Base-by-base conservation (phyloP, 202 grass and related monocot genomes). In the Dendrocalamus latiflorus region DNA sequence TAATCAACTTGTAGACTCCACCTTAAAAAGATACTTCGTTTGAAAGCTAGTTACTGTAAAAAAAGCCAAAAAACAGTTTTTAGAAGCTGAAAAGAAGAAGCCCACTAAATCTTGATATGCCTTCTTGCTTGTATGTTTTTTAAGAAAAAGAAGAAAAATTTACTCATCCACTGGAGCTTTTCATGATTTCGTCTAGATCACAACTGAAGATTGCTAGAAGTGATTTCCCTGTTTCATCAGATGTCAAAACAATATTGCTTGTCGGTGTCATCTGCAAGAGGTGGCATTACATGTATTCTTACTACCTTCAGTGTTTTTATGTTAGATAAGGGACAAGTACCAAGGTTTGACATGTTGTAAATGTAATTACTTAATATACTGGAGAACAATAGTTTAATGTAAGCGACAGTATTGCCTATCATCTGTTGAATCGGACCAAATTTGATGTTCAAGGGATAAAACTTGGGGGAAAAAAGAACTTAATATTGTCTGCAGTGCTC, bases 381-480 rank as follows among this genome's bases (percentile, higher is more conserved):
- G 54, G 21, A 87, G 56, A 82, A 71, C 37, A 70, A 22, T 72
- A 53, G 65, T 45, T 71, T 54, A 36, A 82, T 37, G 6, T 83
- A 15, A 50, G 26, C 37, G 16, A 72, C 0, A 72, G 3, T 63
- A 64, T 63, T 9, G 36, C 65, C 24, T 76, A 82, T 7, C 71
- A 60, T 66, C 58, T 87, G 50, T 64, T 48, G 48, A 48, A 74
- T 50, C 14, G 54, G 11, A 59, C 25, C 2, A 28, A 70, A 65
- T 60, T 54, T 83, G 65, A 51, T 55, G 24, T 38, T 70, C 38
- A 39, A 65, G 2, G 18, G 59, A 70, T 77, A 81, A 48, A 87
- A 65, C 17, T 25, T 76, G 1, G 9, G n/a, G 6, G 0, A 17
- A 20, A 33, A 12, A 58, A 47, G 30, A 57, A 1, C 45, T 8